Evolutionary conservation across 108 stramenopile species (phyloP), one percentile per base, ranked within the genome.

Genomic region (Fragilaria crotonensis): DNA sequence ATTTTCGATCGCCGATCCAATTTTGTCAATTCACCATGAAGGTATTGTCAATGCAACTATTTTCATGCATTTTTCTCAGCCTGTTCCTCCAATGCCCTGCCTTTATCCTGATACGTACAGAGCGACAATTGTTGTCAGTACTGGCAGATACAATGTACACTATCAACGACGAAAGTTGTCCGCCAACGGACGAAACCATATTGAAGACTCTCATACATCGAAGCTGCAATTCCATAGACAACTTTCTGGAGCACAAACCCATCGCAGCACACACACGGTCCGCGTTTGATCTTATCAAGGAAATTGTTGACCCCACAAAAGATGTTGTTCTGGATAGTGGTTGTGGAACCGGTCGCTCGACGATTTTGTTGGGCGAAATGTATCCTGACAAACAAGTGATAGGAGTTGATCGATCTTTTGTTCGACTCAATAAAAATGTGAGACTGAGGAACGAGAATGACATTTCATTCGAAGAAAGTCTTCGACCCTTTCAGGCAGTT

Each of bases 361-460:
- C 87, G 11, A 20, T 60, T 4, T 29, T 67, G 25, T 63, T 90
- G 27, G 83, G 84, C 5, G 54, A 71, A 59, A 58, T 54, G 19
- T 74, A 82, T 72, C 86, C 85, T 0, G 71, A 90, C 63, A 66
- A 79, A 55, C 25, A 68, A 23, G 75, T 96, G 5, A 55, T 95
- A 59, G 95, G 95, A 25, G 58, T 96, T 9, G 95, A 96, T 71
- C 87, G 88, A 64, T 92, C 90, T 25, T 54, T 84, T 5, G 81
- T 71, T 5, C 78, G 95, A 3, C 63, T 96, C 33, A 68, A 33
- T 32, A 69, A 66, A 58, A 83, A 63, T 30, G 28, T 33, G 17
- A 14, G 11, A 14, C 21, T 62, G 29, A 41, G 31, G 25, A n/a
- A n/a, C n/a, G 5, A 54, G 7, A 36, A 59, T 23, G 36, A 21